phyloP scores from a whole-genome alignment of 441 rosid species.

The Brassica hybrid region DNA sequence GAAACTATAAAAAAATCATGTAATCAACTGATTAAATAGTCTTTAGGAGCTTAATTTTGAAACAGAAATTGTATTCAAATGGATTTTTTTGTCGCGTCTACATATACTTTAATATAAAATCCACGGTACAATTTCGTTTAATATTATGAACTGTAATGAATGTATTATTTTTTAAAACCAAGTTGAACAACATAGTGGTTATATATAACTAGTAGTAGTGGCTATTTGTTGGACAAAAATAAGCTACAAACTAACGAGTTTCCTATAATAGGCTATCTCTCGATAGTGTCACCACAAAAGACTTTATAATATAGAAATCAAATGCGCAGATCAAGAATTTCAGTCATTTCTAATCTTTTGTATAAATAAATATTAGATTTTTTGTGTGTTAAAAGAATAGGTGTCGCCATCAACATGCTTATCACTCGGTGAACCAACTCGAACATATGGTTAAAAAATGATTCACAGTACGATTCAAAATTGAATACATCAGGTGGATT shows the following conservation, averaged over 20 bases:
- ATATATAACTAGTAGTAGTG: neutral
- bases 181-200: constrained; percentile 10
- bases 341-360: neutral
- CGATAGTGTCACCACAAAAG: neutral
- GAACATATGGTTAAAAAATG: neutral
- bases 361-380: neutral
- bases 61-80: neutral
- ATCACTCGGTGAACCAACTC: neutral
- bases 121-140: constrained; percentile 1
- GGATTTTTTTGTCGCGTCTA: neutral
- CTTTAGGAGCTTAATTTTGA: neutral
- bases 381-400: neutral
- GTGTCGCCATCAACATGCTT: neutral
- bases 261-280: constrained; percentile 7
- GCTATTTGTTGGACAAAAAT: neutral
- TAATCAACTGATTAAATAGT: constrained; percentile 15
- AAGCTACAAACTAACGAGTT: neutral
- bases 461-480: neutral
- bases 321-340: neutral
- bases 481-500: neutral
- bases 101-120: constrained; percentile 21
- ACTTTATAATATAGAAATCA: neutral
- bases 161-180: neutral
- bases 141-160: neutral
- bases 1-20: constrained; percentile 1